Evolutionary conservation across 352 stramenopile genomes (phyloP).

Genomic region (Phytopythium helicoides): DNA sequence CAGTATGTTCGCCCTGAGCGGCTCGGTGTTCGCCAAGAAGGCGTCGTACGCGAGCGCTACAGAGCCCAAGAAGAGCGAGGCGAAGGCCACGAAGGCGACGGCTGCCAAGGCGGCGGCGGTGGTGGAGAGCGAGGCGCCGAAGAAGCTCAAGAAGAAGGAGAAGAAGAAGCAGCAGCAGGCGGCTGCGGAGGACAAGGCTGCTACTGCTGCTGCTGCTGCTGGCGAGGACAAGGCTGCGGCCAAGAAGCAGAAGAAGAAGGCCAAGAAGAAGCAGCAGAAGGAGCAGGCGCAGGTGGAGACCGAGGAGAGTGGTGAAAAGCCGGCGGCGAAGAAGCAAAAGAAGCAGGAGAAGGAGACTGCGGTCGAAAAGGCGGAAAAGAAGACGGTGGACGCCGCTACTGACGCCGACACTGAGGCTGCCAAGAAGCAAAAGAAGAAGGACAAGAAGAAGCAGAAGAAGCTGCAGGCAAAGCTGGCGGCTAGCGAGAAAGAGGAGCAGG

Average conservation of each 20-base stretch:
- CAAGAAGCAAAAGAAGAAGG: conserved; percentile 2
- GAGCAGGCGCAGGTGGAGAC: conserved; percentile 2
- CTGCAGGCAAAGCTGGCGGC: background rate
- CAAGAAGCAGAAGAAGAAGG: conserved; percentile 19
- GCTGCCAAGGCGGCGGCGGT: conserved; percentile 7
- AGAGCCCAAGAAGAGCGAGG: conserved; percentile 6
- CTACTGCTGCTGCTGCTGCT: background rate
- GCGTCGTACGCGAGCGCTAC: conserved; percentile 29
- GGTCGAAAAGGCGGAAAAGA: background rate
- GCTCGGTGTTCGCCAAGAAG: conserved; percentile 67
- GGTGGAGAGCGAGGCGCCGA: conserved; percentile 3
- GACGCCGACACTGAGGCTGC: background rate
- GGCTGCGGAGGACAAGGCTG: background rate
- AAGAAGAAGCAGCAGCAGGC: conserved; percentile 4
- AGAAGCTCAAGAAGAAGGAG: conserved; percentile 15
- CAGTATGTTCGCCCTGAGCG: conserved; percentile 59
- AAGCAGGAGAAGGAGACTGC: background rate
- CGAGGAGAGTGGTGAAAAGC: conserved; percentile 24
- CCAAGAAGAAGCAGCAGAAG: conserved; percentile 18
- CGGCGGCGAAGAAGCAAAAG: conserved; percentile 6
- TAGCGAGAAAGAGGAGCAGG: background rate
- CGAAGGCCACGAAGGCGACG: conserved; percentile 7
- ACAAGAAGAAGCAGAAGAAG: conserved; percentile 1
- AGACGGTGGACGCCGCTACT: background rate
- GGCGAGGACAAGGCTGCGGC: conserved; percentile 1